Base-by-base conservation (phyloP, 2,329 filamentous ascomycete species). In the Epichloe sp. region DNA sequence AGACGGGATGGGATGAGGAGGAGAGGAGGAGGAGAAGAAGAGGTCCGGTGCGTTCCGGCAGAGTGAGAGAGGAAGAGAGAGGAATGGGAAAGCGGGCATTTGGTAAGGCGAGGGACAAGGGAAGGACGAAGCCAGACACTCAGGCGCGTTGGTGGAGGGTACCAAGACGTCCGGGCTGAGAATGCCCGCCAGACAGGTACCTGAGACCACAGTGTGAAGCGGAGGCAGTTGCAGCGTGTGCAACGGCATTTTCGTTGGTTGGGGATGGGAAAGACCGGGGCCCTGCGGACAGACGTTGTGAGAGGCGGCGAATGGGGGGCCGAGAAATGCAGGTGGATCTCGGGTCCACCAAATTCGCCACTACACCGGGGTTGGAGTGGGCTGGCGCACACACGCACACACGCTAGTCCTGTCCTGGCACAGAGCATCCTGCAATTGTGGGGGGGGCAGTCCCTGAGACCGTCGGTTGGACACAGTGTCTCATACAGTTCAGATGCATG, bases 321-420 rank as follows among this genome's bases (percentile, higher is more conserved):
- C 36, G 54, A 44, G 54, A 53, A 53, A 17, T 38, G 35, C 10
- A 26, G 17, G 35, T 21, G 50, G 40, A 35, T 17, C 4, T 4
- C 3, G 15, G 41, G 10, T 31, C 50, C 45, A 41, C 56, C 46
- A 34, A 48, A 55, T 57, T 67, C 58, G 63, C 63, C 65, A 66
- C 65, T 59, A 49, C 49, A 47, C 46, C 54, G 52, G 64, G 60
- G 66, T 65, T 67, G 65, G 65, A 64, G 54, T 52, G 55, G 56
- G 52, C 48, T 38, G 49, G 53, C 54, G 58, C 47, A 6, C 4
- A 17, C 47, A 52, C 60, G 52, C 54, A 58, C 46, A 5, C 4
- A 17, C 47, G 51, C 60, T 61, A 62, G 48, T 21, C 47, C 48
- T 14, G 4, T 8, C 47, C 38, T 11, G 44, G 41, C 14, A 38